Evolutionary conservation across 306 rosid species (phyloP).

Genomic region (Citrullus mucosospermus): DNA sequence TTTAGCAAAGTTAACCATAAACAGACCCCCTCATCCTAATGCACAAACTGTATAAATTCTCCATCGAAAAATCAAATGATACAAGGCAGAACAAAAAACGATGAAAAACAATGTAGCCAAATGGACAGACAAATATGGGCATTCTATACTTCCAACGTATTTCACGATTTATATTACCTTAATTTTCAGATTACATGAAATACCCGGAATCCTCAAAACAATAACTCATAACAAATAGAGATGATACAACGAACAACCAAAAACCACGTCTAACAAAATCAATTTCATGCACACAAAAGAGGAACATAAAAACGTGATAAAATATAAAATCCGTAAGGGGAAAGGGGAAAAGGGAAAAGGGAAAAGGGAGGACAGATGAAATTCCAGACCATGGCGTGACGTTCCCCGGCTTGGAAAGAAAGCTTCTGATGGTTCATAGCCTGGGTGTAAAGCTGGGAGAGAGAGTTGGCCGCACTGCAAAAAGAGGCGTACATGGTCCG

Average conservation of each 20-base stretch:
- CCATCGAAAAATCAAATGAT: neutral
- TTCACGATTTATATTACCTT: neutral
- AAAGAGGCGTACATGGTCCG: conserved; percentile 86
- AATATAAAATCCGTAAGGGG: neutral
- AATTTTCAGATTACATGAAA: neutral
- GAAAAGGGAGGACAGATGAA: conserved; percentile 7
- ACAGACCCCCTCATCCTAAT: neutral
- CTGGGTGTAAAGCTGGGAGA: conserved; percentile 84
- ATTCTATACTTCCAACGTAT: neutral
- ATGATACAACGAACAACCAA: neutral
- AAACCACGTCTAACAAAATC: neutral
- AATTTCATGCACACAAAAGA: neutral
- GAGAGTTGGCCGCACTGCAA: conserved; percentile 93
- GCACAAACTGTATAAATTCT: neutral
- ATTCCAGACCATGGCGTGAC: conserved; percentile 50
- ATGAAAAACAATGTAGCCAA: neutral
- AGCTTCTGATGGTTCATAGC: conserved; percentile 79
- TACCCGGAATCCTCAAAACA: neutral
- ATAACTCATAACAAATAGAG: neutral
- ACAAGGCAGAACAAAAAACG: neutral
- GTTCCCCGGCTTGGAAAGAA: conserved; percentile 96
- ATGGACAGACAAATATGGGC: neutral
- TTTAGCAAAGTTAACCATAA: neutral
- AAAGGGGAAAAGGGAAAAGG: neutral
- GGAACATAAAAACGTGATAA: neutral